These are phyloP conservation scores for Plasmodium cynomolgi DNA, from an alignment of 169 alveolate species.

Conservation along the genomic window DNA sequence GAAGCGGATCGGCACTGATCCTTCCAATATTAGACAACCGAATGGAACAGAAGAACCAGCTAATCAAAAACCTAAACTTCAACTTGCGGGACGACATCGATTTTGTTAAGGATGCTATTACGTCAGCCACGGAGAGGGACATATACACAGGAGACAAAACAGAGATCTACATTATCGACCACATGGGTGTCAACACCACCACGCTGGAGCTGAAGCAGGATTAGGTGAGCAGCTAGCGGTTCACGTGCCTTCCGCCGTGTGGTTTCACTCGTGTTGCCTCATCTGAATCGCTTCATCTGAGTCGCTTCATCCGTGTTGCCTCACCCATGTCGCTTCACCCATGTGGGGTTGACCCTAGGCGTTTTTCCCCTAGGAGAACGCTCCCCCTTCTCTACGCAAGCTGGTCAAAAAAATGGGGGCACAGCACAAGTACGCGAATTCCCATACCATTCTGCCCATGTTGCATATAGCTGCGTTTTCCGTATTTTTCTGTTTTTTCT, in stretches of 20 bases:
- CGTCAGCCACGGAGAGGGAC: conserved; percentile 95
- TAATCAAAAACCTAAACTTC: conserved; percentile 70
- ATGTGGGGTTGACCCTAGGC: background rate
- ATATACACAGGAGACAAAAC: conserved; percentile 93
- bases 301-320: too few species aligned
- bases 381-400: background rate
- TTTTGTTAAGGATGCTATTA: conserved; percentile 92
- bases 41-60: conserved; percentile 83
- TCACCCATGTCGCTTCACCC: too few species aligned
- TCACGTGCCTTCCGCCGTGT: background rate
- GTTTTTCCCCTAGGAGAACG: background rate
- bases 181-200: conserved; percentile 71
- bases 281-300: too few species aligned
- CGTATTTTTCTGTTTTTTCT: background rate
- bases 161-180: conserved; percentile 82
- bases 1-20: conserved; percentile 92
- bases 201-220: conserved; percentile 74
- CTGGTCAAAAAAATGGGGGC: background rate
- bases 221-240: background rate
- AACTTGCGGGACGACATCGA: conserved; percentile 85
- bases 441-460: background rate
- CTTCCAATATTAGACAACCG: conserved; percentile 91
- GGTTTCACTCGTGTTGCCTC: background rate
- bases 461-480: background rate
- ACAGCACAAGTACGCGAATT: background rate